These are phyloP conservation scores for Medicago truncatula DNA, from an alignment of 306 rosid genomes.

Conservation along the genomic window MtrunA17r5.0-ANR NC_053047.1:10192501-10193000, in stretches of 20 bases:
- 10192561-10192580: background rate
- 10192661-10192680: slow-evolving; percentile 4
- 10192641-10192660: slow-evolving; percentile 34
- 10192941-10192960: too few relatives aligned
- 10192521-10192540: background rate
- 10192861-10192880: too few relatives aligned
- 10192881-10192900: too few relatives aligned
- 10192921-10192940: too few relatives aligned
- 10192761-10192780: slow-evolving; percentile 75
- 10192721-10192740: slow-evolving; percentile 66
- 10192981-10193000: too few relatives aligned
- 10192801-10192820: slow-evolving; percentile 53
- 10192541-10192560: background rate
- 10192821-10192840: background rate
- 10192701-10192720: slow-evolving; percentile 71
- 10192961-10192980: too few relatives aligned
- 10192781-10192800: slow-evolving; percentile 45
- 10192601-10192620: slow-evolving; percentile 22
- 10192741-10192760: slow-evolving; percentile 72
- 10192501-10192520: background rate
- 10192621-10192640: slow-evolving; percentile 18
- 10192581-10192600: background rate
- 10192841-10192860: background rate
- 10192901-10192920: too few relatives aligned
- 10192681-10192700: slow-evolving; percentile 25